Evolutionary conservation across 2,329 filamentous ascomycete genomes (phyloP), one percentile per base, ranked within the genome.

Genomic region (Exophiala sideris): DNA sequence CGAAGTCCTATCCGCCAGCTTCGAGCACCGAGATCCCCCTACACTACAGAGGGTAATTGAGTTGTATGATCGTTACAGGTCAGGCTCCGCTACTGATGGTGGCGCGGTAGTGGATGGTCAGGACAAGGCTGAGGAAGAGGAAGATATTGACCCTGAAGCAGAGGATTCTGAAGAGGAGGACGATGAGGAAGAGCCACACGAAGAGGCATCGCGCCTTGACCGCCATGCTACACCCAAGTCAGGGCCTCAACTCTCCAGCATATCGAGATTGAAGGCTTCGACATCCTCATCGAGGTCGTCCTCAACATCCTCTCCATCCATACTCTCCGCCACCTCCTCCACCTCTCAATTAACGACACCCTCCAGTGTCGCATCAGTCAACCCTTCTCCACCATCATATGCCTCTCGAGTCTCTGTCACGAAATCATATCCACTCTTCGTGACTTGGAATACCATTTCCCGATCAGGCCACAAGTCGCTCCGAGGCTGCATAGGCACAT

Each of bases 401-500:
- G 55, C 50, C 42, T 66, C 61, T 51, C 64, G 64, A 41, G 67
- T 67, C 56, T 65, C 65, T 60, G 56, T 62, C 60, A 62, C 57
- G 67, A 71, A 63, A 53, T 79, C 81, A 39, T 83, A 85, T 58
- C 92, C 92, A 0, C 80, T 97, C 36, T 97, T 97, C 69, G 89
- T 99, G 44, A 96, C 91, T 6, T 97, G 92, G 91, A 95, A 96
- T 74, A 89, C 83, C 0, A 64, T 90, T 50, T 83, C 81, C 6
- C 71, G 76, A 64, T 75, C 69, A 49, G 81, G 83, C 24, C 74
- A 83, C 60, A 85, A 86, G 68, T 81, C 80, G 20, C 81, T 99
- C 39, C 86, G 94, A 56, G 94, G 94, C 56, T 99, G 94, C 77
- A 97, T 99, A 68, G 94, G 94, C 63, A 99, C 92, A 2, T 99